Conservation (phyloP, 1,284 basidiomycete genomes). For the Fomes fomentarius region DNA sequence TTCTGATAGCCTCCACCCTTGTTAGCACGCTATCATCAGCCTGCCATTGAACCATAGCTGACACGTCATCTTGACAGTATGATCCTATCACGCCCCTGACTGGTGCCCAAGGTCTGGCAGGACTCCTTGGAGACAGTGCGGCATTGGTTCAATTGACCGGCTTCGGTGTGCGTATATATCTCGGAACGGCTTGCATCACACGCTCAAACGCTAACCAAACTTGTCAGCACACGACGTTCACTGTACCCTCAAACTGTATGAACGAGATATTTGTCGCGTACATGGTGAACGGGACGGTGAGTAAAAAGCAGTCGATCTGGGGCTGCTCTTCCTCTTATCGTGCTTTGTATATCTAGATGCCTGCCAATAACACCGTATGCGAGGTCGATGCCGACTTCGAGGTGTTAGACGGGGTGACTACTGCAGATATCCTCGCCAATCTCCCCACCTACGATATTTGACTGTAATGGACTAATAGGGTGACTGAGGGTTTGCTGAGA, state of each 20-base stretch:
- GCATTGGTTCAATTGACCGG: conserved; percentile 18
- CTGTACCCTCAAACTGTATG: not conserved
- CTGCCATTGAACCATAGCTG: no score
- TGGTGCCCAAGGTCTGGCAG: conserved; percentile 13
- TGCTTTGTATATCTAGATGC: not conserved
- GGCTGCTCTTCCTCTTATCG: not conserved
- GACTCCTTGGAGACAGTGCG: conserved; percentile 17
- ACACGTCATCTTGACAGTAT: conserved; percentile 2
- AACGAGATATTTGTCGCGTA: not conserved
- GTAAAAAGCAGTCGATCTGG: not conserved
- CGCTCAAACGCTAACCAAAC: not conserved
- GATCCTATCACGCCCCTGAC: conserved; percentile 23
- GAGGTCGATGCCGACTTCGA: conserved; percentile 9
- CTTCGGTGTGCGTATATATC: conserved; percentile 16
- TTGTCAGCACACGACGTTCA: not conserved
- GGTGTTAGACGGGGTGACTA: conserved; percentile 5
- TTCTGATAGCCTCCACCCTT: conserved; percentile 23
- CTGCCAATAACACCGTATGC: conserved; percentile 3
- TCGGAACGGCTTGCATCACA: not conserved
- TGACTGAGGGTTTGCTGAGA: no score
- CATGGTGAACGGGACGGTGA: not conserved
- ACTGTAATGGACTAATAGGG: no score
- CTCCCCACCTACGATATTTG: no score
- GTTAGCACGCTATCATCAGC: conserved; percentile 5
- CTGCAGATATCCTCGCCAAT: not conserved